Percentiles rank a stretch among this genome's conserved stretches.
Conservation (phyloP, 352 stramenopile genomes). For the Pythium phragmitis region DNA sequence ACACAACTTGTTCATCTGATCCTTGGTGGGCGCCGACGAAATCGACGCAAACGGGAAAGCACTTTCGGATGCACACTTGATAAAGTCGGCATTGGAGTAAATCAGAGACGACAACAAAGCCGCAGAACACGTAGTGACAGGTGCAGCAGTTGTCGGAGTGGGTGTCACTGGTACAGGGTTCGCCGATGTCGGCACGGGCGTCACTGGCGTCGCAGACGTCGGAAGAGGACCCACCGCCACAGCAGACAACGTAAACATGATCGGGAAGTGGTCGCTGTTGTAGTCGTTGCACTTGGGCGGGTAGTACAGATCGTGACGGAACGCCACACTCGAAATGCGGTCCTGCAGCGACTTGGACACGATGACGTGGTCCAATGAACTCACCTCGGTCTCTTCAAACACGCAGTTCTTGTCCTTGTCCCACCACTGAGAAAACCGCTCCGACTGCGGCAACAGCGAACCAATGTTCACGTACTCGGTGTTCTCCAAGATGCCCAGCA, state of each 20-base stretch:
- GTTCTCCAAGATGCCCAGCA: conserved; percentile 26
- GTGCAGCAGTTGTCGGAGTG: background rate
- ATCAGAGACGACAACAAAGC: conserved; percentile 7
- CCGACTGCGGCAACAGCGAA: conserved; percentile 1
- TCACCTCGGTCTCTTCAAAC: conserved; percentile 23
- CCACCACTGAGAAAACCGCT: conserved; percentile 30
- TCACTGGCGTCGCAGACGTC: conserved; percentile 1
- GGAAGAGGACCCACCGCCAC: background rate
- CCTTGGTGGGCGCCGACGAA: background rate
- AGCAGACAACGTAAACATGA: conserved; percentile 30
- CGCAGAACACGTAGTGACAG: conserved; percentile 9
- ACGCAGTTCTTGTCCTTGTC: conserved; percentile 28
- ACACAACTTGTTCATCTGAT: conserved; percentile 20
- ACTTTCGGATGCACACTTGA: conserved; percentile 9
- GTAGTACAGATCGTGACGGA: conserved; percentile 35
- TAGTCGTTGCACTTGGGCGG: conserved; percentile 23
- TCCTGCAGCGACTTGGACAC: conserved; percentile 34
- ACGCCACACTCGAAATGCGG: conserved; percentile 24
- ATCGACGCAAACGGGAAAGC: conserved; percentile 8
- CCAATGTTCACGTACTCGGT: conserved; percentile 20
- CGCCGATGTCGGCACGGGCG: conserved; percentile 8
- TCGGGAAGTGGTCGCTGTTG: conserved; percentile 39
- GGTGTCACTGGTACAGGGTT: background rate
- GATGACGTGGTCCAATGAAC: conserved; percentile 33
- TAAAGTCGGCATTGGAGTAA: conserved; percentile 8